Base-by-base conservation (phyloP, 2,329 filamentous ascomycete genomes). In the Hypoxylon sp. region DNA sequence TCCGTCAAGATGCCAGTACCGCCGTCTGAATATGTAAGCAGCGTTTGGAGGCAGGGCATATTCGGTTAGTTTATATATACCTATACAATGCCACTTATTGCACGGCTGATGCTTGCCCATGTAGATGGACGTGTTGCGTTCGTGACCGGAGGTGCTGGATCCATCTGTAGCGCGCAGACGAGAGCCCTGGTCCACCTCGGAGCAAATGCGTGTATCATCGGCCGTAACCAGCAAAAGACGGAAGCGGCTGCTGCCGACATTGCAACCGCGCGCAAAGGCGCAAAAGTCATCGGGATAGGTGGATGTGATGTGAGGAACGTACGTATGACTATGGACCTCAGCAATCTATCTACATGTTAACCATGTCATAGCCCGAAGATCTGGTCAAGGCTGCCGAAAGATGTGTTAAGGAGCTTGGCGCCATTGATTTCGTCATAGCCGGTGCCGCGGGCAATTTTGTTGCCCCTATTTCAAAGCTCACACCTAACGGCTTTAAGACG, bases 361-460 rank as follows among this genome's bases (percentile, higher is more conserved):
- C 53, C 6, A 35, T 15, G 11, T 10, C 37, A 13, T 80, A 90
- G 80, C 84, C 85, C 11, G 86, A 94, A 47, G 87, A 86, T 67
- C 79, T 97, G 65, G 85, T 92, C 71, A 85, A 85, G 60, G 94
- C 95, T 0, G 94, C 92, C 0, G 92, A 94, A 65, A 86, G 87
- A 69, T 97, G 94, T 76, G 92, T 89, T 1, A 87, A 89, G 73
- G 93, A 98, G 80, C 85, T 99, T 4, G 96, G 96, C 5, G 86
- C 87, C 11, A 94, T 99, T 72, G 96, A 99, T 80, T 98, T 91
- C 79, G 92, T 97, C 64, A 97, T 98, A 78, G 95, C 95, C 19
- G 96, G 96, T 55, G 96, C 96, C 13, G 96, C 96, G 17, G 96
- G 96, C 65, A 99, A 99, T 81, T 99, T 98, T 80, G 86, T 99